phyloP scores from a whole-genome alignment of 2,329 filamentous ascomycete genomes.

The Coniochaeta ligniaria region DNA sequence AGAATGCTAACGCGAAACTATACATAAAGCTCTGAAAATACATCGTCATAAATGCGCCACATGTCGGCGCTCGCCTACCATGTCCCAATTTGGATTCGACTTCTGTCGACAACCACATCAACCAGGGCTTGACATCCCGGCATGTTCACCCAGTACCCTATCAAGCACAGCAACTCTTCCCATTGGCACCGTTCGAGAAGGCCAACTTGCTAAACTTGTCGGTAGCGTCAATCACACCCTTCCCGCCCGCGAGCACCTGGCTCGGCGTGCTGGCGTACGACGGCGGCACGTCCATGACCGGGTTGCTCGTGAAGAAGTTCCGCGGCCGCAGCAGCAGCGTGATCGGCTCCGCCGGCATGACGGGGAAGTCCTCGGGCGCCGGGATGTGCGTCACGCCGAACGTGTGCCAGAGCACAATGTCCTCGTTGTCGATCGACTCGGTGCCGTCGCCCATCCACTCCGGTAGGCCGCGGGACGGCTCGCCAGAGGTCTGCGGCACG shows the following conservation, averaged over 20 bases:
- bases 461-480: conserved; percentile 65
- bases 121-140: neutral
- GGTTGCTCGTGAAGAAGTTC: conserved; percentile 78
- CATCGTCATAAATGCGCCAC: neutral
- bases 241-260: conserved; percentile 45
- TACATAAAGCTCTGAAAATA: neutral
- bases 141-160: no score
- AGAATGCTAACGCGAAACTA: neutral
- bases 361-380: conserved; percentile 80
- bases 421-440: conserved; percentile 68
- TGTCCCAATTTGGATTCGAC: neutral
- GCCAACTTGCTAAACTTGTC: conserved; percentile 40
- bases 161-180: neutral
- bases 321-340: conserved; percentile 69
- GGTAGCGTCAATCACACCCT: conserved; percentile 35
- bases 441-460: conserved; percentile 69
- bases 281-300: conserved; percentile 73
- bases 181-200: conserved; percentile 11
- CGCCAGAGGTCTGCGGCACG: conserved; percentile 80
- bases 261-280: conserved; percentile 68
- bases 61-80: neutral
- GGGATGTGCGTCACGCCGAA: conserved; percentile 91
- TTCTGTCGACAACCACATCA: neutral
- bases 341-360: conserved; percentile 88
- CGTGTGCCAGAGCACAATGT: conserved; percentile 89